Percentiles rank a stretch among this genome's conserved stretches.
These are phyloP conservation scores for Solanum tarapatanum DNA, from an alignment of 257 asterid genomes.

Conservation along the genomic window DNA sequence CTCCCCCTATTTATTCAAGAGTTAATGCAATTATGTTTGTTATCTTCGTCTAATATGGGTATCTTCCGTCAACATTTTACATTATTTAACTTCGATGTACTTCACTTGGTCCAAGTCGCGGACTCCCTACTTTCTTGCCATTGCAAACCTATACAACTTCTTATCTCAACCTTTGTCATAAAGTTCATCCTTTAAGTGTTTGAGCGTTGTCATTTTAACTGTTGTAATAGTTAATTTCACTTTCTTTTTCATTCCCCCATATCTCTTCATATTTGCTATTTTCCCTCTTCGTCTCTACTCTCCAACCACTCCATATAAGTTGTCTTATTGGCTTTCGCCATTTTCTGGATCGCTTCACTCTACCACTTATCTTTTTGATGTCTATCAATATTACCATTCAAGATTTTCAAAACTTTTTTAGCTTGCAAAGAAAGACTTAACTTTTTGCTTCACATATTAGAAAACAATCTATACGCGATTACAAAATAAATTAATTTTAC, in stretches of 20 bases:
- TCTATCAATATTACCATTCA: fast-evolving
- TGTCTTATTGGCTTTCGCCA: fast-evolving
- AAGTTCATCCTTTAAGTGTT: background rate
- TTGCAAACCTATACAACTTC: background rate
- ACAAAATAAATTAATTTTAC: background rate
- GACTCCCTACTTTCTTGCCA: background rate
- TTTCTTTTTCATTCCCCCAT: background rate
- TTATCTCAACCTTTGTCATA: background rate
- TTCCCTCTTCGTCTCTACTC: background rate
- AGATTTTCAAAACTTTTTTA: background rate
- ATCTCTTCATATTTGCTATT: too few relatives aligned
- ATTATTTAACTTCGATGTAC: background rate
- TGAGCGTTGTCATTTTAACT: background rate
- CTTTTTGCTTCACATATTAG: background rate
- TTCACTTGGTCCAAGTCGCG: background rate
- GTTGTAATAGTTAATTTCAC: background rate
- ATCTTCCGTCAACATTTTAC: background rate
- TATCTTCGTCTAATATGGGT: background rate
- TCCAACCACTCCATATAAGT: background rate
- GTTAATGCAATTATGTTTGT: background rate
- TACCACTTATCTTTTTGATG: background rate
- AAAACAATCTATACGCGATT: background rate
- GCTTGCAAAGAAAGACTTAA: background rate
- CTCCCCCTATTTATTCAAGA: background rate
- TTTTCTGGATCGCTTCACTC: background rate